A percentile compares a stretch with the other conserved stretches of the same genome.
These are phyloP conservation scores for Botrytis aclada DNA, from an alignment of 2,329 filamentous ascomycete genomes.

Conservation along the genomic window DNA sequence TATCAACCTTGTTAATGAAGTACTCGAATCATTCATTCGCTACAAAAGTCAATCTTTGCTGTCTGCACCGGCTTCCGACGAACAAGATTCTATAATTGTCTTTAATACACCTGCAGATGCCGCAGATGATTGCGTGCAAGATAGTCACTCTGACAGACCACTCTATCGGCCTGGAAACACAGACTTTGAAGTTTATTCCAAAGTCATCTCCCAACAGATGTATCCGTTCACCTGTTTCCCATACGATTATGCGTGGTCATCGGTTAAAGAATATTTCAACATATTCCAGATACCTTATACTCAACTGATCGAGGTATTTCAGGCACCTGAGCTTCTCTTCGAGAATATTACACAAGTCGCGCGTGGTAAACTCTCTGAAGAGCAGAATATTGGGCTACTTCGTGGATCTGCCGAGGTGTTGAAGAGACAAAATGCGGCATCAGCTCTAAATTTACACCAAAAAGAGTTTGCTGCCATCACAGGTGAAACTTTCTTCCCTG, in stretches of 20 bases:
- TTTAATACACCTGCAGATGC: constrained; percentile 1
- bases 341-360: neutral
- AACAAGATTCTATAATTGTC: neutral
- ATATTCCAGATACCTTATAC: neutral
- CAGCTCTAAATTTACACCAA: neutral
- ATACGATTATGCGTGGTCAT: neutral
- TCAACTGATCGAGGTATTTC: neutral
- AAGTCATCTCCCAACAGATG: neutral
- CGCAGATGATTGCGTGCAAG: neutral
- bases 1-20: neutral
- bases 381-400: neutral
- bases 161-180: neutral
- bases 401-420: neutral
- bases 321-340: neutral
- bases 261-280: neutral
- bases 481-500: neutral
- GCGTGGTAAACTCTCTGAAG: neutral
- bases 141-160: neutral
- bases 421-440: neutral
- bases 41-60: neutral
- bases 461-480: neutral
- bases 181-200: neutral
- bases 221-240: neutral
- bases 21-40: neutral
- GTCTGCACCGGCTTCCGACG: too few species aligned